These are phyloP conservation scores for Diaporthe helianthi DNA, from an alignment of 2,329 filamentous ascomycete species.

Conservation along the genomic window DNA sequence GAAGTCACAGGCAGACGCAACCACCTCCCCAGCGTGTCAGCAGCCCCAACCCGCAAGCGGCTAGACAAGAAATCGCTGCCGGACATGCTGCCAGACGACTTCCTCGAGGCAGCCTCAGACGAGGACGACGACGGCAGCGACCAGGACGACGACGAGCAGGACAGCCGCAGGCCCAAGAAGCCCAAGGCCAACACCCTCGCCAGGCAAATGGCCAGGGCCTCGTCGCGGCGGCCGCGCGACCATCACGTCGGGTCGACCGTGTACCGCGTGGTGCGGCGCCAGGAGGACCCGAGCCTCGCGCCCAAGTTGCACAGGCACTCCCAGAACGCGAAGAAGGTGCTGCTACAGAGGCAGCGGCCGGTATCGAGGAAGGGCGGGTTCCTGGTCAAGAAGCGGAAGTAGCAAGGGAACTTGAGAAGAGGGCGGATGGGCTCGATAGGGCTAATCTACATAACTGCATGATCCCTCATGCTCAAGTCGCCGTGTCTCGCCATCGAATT, in stretches of 20 bases:
- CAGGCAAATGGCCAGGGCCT: slow-evolving; percentile 46
- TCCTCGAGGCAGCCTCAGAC: slow-evolving; percentile 61
- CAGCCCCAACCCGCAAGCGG: slow-evolving; percentile 38
- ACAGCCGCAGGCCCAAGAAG: slow-evolving; percentile 47
- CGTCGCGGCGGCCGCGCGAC: slow-evolving; percentile 50
- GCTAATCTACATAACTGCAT: not conserved
- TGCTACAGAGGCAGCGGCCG: slow-evolving; percentile 54
- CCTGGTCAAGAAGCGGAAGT: slow-evolving; percentile 47
- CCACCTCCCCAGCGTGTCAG: slow-evolving; percentile 19
- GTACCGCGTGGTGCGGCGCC: slow-evolving; percentile 56
- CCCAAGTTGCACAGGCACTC: slow-evolving; percentile 55
- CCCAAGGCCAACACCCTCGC: slow-evolving; percentile 53
- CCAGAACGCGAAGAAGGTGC: slow-evolving; percentile 50
- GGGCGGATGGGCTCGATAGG: not conserved
- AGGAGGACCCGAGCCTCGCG: slow-evolving; percentile 55
- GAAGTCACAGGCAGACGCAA: slow-evolving; percentile 20
- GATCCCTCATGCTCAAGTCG: not conserved
- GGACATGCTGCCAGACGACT: slow-evolving; percentile 58
- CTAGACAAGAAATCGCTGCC: slow-evolving; percentile 49
- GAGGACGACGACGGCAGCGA: slow-evolving; percentile 38
- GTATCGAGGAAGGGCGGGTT: slow-evolving; percentile 53
- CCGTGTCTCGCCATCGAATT: not conserved
- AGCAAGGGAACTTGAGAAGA: not conserved
- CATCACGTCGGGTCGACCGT: slow-evolving; percentile 59
- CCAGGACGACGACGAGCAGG: slow-evolving; percentile 31